Conservation (phyloP, 352 stramenopile genomes). For the Globisporangium apiculatum region DNA sequence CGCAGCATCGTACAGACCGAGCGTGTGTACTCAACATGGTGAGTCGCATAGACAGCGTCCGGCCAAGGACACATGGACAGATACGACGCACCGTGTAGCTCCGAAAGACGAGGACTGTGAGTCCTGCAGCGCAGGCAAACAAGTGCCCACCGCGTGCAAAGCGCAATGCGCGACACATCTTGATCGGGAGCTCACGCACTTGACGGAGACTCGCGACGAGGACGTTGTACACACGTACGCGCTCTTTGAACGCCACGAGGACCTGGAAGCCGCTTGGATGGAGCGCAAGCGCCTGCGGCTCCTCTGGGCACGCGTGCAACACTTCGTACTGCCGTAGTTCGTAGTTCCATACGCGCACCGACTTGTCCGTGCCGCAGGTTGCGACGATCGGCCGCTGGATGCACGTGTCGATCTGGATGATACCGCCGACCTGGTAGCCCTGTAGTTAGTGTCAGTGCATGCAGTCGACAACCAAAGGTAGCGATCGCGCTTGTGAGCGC, state of each 20-base stretch:
- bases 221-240: constrained; percentile 65
- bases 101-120: constrained; percentile 54
- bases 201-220: constrained; percentile 60
- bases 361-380: constrained; percentile 79
- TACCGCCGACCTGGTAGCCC: constrained; percentile 48
- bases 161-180: constrained; percentile 48
- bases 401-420: constrained; percentile 78
- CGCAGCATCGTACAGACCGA: background rate
- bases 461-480: background rate
- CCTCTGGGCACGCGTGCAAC: constrained; percentile 50
- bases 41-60: background rate
- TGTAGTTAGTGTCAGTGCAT: constrained; percentile 6
- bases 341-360: constrained; percentile 87
- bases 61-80: background rate
- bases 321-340: constrained; percentile 57
- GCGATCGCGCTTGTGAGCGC: background rate
- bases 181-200: constrained; percentile 57
- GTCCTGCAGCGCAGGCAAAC: constrained; percentile 60
- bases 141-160: constrained; percentile 69
- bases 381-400: constrained; percentile 77
- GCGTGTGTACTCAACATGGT: too few species aligned
- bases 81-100: constrained; percentile 44
- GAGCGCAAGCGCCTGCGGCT: constrained; percentile 50
- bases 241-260: constrained; percentile 73
- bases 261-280: constrained; percentile 69